Conservation (phyloP, 225 moss, liverwort and hornwort genomes). For the Sphagnum contortum region DNA sequence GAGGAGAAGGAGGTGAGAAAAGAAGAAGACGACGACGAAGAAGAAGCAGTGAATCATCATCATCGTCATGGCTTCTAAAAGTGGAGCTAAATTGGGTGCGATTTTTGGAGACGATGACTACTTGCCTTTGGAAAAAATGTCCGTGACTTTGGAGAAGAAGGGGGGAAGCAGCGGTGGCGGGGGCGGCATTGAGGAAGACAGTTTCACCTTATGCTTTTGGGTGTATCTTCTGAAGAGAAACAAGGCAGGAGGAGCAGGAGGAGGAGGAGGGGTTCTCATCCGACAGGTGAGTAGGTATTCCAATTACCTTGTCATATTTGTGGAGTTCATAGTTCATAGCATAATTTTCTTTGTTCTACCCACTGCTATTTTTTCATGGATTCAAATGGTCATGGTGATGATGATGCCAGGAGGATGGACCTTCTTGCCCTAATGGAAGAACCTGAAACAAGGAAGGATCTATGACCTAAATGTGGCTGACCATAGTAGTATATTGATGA, state of each 20-base stretch:
- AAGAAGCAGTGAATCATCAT: no score
- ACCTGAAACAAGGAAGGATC: no score
- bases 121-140: constrained; percentile 64
- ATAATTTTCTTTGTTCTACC: no score
- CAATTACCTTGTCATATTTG: no score
- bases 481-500: neutral
- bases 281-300: constrained; percentile 38
- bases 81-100: constrained; percentile 51
- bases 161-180: constrained; percentile 1
- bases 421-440: no score
- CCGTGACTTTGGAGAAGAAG: constrained; percentile 40
- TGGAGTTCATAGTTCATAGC: no score
- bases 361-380: no score
- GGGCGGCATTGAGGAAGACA: constrained; percentile 41
- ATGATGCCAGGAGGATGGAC: no score
- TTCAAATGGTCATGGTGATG: no score
- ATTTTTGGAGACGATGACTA: constrained; percentile 94
- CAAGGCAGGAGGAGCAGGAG: constrained; percentile 30
- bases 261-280: constrained; percentile 24
- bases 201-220: constrained; percentile 91
- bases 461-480: no score
- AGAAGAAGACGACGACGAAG: no score
- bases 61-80: constrained; percentile 26
- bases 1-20: no score
- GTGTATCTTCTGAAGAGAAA: constrained; percentile 87